Evolutionary conservation across 148 eudicot genomes (phyloP).

Genomic region (Chenopodium suecicum): DNA sequence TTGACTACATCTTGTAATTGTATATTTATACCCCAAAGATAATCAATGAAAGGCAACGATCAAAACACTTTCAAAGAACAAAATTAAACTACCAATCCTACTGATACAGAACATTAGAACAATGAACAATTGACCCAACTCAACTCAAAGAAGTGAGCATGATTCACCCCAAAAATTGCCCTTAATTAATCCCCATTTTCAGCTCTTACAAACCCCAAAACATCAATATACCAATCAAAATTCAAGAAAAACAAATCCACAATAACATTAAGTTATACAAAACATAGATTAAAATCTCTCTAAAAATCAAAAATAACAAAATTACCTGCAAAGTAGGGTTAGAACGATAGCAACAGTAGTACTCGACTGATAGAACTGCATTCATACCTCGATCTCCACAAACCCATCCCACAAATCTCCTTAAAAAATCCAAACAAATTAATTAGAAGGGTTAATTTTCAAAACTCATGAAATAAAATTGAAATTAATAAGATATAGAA

Average conservation of each 20-base stretch:
- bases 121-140: neutral
- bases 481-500: neutral
- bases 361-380: constrained; percentile 66
- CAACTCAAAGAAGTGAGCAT: neutral
- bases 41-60: neutral
- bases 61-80: too few relatives aligned
- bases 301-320: neutral
- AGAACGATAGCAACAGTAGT: constrained; percentile 90
- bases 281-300: neutral
- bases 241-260: neutral
- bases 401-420: constrained; percentile 56
- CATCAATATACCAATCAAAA: neutral
- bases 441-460: neutral
- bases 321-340: constrained; percentile 84
- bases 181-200: neutral
- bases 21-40: neutral
- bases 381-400: constrained; percentile 70
- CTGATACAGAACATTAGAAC: too few relatives aligned
- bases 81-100: too few relatives aligned
- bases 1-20: too few relatives aligned
- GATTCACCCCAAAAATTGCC: neutral
- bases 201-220: neutral
- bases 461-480: constrained; percentile 7
- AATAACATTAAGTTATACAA: neutral
- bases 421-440: constrained; percentile 37